A percentile compares a stretch with the other conserved stretches of the same genome.
phyloP scores from a whole-genome alignment of 1,139 yeast species.

The Nematodospora anomalae region DNA sequence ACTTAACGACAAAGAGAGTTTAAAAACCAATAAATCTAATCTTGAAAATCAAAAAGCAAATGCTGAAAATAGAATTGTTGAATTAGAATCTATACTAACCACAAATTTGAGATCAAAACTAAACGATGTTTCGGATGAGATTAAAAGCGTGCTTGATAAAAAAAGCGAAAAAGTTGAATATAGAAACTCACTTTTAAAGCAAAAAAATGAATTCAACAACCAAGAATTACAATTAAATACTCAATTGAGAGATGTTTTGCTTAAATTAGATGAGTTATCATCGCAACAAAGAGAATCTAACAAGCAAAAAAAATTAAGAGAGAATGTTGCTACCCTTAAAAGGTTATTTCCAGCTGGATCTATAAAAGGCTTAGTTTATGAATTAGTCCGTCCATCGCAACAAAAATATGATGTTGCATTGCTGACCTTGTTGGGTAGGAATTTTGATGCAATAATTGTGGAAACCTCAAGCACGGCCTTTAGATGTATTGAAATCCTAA shows the following conservation, averaged over 20 bases:
- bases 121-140: conserved; percentile 32
- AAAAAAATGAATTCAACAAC: conserved; percentile 46
- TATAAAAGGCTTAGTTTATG: conserved; percentile 77
- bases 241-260: conserved; percentile 61
- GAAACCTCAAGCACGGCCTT: conserved; percentile 75
- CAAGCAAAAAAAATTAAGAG: conserved; percentile 67
- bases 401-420: conserved; percentile 76
- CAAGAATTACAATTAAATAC: conserved; percentile 59
- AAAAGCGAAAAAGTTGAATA: conserved; percentile 42
- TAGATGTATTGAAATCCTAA: conserved; percentile 77
- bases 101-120: conserved; percentile 34
- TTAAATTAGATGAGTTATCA: conserved; percentile 66
- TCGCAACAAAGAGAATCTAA: conserved; percentile 77
- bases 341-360: conserved; percentile 68
- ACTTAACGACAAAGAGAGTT: conserved; percentile 45
- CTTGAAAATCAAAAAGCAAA: conserved; percentile 45
- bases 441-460: conserved; percentile 81
- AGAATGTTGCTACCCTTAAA: conserved; percentile 66
- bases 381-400: conserved; percentile 77
- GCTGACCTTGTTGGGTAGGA: conserved; percentile 74
- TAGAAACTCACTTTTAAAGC: conserved; percentile 41
- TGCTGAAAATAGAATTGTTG: conserved; percentile 40
- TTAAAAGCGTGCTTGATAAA: conserved; percentile 33
- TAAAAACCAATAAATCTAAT: conserved; percentile 38
- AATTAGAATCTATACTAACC: conserved; percentile 30